Conservation (phyloP, 2,329 filamentous ascomycete species). For the Curvularia hawaiiensis region DNA sequence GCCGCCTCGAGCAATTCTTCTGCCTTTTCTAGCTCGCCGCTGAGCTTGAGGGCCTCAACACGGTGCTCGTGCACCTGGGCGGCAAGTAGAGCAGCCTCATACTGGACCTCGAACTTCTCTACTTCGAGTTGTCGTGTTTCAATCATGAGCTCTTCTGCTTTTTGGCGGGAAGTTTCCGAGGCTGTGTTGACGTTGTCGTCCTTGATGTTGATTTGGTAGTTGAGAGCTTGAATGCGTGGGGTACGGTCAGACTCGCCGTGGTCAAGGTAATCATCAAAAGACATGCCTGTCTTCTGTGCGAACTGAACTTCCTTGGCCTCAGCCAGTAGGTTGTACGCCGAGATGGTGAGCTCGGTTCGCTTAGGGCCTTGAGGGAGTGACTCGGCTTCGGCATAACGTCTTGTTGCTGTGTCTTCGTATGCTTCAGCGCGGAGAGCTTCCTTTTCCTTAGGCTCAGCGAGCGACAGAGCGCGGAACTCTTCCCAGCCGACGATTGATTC, state of each 20-base stretch:
- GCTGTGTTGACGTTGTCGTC: constrained; percentile 17
- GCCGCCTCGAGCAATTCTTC: constrained; percentile 20
- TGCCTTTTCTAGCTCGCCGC: constrained; percentile 16
- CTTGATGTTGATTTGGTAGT: constrained; percentile 28
- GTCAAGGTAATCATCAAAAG: constrained; percentile 23
- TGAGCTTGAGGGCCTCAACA: constrained; percentile 21
- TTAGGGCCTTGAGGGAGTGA: constrained; percentile 25
- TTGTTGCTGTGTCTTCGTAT: constrained; percentile 34
- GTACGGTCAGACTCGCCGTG: constrained; percentile 8
- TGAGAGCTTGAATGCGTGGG: constrained; percentile 26
- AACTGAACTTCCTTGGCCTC: constrained; percentile 38
- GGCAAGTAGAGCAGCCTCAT: constrained; percentile 26
- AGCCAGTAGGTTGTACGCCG: constrained; percentile 37
- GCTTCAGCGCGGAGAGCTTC: constrained; percentile 28
- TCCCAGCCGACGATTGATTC: constrained; percentile 34
- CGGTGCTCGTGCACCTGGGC: constrained; percentile 33
- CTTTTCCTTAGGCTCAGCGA: constrained; percentile 24
- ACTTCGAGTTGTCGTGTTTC: constrained; percentile 24
- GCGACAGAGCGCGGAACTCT: constrained; percentile 34
- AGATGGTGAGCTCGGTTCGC: constrained; percentile 28
- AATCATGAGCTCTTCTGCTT: constrained; percentile 22
- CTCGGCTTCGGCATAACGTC: constrained; percentile 30
- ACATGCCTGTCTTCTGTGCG: constrained; percentile 24
- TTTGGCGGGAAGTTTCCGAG: constrained; percentile 17
- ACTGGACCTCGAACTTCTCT: constrained; percentile 21